Base-by-base conservation (phyloP, 1,139 yeast genomes). In the Yamadazyma taylorii region DNA sequence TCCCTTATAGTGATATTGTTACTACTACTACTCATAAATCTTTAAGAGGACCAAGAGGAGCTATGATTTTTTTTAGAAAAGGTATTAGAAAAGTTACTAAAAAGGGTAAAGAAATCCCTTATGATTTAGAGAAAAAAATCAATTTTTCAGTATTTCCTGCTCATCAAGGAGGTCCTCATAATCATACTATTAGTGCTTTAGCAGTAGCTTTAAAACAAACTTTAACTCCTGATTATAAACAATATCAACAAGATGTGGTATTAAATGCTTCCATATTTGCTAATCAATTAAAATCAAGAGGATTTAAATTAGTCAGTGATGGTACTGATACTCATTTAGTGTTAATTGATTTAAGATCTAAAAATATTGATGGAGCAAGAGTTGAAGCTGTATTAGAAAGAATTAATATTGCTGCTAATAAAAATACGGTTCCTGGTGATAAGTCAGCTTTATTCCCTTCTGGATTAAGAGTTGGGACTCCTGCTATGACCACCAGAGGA, bases 111-210 rank as follows among this genome's bases (percentile, higher is more conserved):
- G 95, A 88, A 67, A 75, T 86, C 43, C 72, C 74, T 41, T 90
- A 88, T 64, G 96, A 89, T 46, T 78, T 90, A 58, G 97, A 90
- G 60, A 80, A 78, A 63, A 86, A 84, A 58, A 88, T 90, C 66
- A 90, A 90, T 75, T 90, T 90, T 61, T 86, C 96, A 17, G 97
- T 90, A 30, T 90, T 90, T 86, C 97, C 97, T 52, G 97, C 95
- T 42, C 97, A 90, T 66, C 97, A 90, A 74, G 97, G 97, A 72
- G 97, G 97, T 57, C 97, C 97, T 52, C 97, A 90, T 67, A 90
- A 90, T 74, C 97, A 90, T 68, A 90, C 97, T 52, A 90, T 90
- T 58, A 85, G 96, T 48, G 97, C 97, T 10, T 71, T 90, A 53
- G 95, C 97, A 6, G 95, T 87, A 42, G 97, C 97, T 17, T 78